phyloP scores from a whole-genome alignment of 2,329 filamentous ascomycete genomes.

The Beauveria sp. region DNA sequence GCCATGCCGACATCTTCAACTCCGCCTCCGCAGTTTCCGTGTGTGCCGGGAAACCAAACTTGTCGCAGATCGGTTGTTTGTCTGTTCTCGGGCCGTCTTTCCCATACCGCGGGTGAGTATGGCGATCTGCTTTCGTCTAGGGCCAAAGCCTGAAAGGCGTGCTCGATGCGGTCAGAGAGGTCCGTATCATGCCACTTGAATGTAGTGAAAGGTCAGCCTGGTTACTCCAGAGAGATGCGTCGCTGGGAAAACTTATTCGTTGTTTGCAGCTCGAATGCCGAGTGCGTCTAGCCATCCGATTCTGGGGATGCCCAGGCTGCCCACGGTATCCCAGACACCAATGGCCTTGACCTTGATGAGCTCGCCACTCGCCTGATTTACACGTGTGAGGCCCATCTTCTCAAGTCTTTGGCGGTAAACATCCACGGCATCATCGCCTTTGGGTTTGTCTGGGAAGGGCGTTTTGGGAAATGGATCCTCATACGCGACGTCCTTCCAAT shows the following conservation, averaged over 20 bases:
- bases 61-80: constrained; percentile 38
- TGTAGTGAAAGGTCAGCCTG: constrained; percentile 27
- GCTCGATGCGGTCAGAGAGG: constrained; percentile 43
- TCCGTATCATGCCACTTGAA: constrained; percentile 47
- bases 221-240: neutral
- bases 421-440: constrained; percentile 31
- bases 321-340: constrained; percentile 41
- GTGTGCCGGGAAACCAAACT: constrained; percentile 63
- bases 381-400: constrained; percentile 35
- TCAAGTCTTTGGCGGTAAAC: constrained; percentile 38
- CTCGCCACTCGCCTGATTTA: constrained; percentile 26
- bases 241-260: constrained; percentile 33
- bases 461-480: constrained; percentile 37
- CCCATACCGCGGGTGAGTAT: constrained; percentile 50
- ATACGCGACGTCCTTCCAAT: constrained; percentile 39
- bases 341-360: constrained; percentile 38
- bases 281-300: constrained; percentile 37
- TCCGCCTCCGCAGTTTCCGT: constrained; percentile 64
- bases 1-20: constrained; percentile 45
- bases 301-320: constrained; percentile 38
- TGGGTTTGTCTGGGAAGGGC: constrained; percentile 43
- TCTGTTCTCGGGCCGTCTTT: constrained; percentile 31
- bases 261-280: constrained; percentile 36
- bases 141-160: constrained; percentile 53
- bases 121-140: constrained; percentile 48